Conservation (phyloP, 1,139 yeast species). For the Arxiozyma slooffiae region DNA sequence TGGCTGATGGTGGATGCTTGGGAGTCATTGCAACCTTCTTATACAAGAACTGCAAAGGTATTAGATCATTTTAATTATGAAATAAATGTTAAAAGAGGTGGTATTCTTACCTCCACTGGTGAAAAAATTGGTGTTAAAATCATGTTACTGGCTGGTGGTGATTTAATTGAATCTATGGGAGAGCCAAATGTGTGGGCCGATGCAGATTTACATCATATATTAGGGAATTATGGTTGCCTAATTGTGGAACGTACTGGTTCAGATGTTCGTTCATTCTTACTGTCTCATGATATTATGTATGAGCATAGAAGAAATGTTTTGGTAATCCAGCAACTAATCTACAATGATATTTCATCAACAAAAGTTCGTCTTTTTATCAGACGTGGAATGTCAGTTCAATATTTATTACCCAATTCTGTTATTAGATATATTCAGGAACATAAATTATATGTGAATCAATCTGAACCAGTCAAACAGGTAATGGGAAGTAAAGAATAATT, state of each 20-base stretch:
- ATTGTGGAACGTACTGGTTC: conserved; percentile 95
- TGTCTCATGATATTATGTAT: conserved; percentile 93
- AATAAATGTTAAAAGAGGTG: conserved; percentile 81
- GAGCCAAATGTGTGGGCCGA: conserved; percentile 99
- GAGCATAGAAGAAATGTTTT: conserved; percentile 89
- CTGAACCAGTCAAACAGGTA: conserved; percentile 91
- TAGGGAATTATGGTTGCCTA: conserved; percentile 91
- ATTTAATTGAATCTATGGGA: conserved; percentile 96
- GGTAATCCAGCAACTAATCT: conserved; percentile 89
- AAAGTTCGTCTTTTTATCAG: conserved; percentile 85
- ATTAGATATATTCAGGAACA: conserved; percentile 92
- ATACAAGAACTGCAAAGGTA: conserved; percentile 90
- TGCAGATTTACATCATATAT: conserved; percentile 83
- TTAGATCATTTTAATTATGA: conserved; percentile 95
- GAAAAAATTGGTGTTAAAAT: conserved; percentile 79
- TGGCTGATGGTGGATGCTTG: conserved; percentile 99
- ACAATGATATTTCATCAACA: conserved; percentile 91
- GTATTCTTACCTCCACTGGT: conserved; percentile 66
- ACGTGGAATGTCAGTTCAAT: conserved; percentile 95
- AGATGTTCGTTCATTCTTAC: conserved; percentile 83
- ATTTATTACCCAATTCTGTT: conserved; percentile 85
- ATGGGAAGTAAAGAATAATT: conserved; percentile 34
- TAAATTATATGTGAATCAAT: conserved; percentile 68
- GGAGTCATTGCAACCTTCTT: conserved; percentile 88
- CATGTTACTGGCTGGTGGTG: conserved; percentile 97